These are phyloP conservation scores for Porogramme epimiltina DNA, from an alignment of 1,284 basidiomycete genomes.

Conservation along the genomic window DNA sequence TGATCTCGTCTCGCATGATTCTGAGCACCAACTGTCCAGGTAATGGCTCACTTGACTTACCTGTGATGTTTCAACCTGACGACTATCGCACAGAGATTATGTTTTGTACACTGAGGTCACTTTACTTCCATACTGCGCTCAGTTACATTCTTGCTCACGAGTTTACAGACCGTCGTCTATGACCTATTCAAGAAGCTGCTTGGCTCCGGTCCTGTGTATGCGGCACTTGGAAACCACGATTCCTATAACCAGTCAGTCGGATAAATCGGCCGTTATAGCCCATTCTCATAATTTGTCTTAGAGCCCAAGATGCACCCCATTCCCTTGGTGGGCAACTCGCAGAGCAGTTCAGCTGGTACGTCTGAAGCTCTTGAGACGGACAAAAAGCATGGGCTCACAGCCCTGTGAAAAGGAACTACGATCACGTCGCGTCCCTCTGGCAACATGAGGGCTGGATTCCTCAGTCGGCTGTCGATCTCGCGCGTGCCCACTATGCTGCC, in stretches of 20 bases:
- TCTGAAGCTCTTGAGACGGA: too few relatives aligned
- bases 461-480: slow-evolving; percentile 54
- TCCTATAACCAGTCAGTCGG: slow-evolving; percentile 57
- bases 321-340: slow-evolving; percentile 54
- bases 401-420: slow-evolving; percentile 64
- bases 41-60: slow-evolving; percentile 22
- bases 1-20: slow-evolving; percentile 76
- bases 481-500: slow-evolving; percentile 71
- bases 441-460: slow-evolving; percentile 73
- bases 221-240: slow-evolving; percentile 78
- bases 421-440: slow-evolving; percentile 73
- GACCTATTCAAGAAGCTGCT: slow-evolving; percentile 65
- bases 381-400: background rate
- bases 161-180: slow-evolving; percentile 56
- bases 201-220: slow-evolving; percentile 68
- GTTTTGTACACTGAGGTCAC: slow-evolving; percentile 19
- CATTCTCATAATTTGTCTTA: slow-evolving; percentile 21
- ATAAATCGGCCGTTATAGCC: slow-evolving; percentile 4
- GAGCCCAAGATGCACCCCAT: slow-evolving; percentile 67
- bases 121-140: background rate
- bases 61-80: too few relatives aligned
- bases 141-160: background rate
- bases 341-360: slow-evolving; percentile 66
- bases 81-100: slow-evolving; percentile 20
- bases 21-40: slow-evolving; percentile 65